Evolutionary conservation across 306 rosid species (phyloP), one percentile per base, ranked within the genome.

Genomic region (Lagenaria siceraria): DNA sequence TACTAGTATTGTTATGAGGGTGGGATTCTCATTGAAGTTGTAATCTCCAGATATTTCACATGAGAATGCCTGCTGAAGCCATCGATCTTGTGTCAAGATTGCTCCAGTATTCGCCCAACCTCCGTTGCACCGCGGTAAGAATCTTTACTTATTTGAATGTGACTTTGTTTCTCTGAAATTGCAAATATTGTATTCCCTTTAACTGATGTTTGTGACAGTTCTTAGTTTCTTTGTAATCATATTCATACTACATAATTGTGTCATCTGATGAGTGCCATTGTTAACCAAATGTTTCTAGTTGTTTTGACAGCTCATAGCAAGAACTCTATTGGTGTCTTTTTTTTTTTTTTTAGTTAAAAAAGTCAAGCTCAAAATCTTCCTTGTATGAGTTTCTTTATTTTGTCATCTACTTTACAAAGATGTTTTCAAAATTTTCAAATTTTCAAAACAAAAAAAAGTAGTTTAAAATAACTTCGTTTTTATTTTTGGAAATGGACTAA

Each of bases 71-170:
- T 38, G 78, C 87, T 6, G 97, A 93, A 76, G 98, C 97, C 9
- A 90, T 91, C 66, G 98, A 93, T 86, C 92, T 93, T 55, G 93
- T 93, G 21, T 93, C 98, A 31, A 91, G 98, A 88, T 84, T 93
- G 73, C 96, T 93, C 59, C 98, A 91, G 68, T 93, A 93, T 77
- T 93, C 98, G 19, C 98, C 98, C 80, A 89, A 87, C 82, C 89
- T 93, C 59, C 97, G 98, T 51, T 93, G 97, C 82, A 89, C 96
- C 3, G 93, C 98, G 24, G 98, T 93, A 90, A 93, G 97, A 78
- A 74, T 48, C 49, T 83, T 59, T 33, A 61, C 9, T 27, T 74
- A 10, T 71, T 78, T 70, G 14, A 62, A 11, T 10, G 31, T 7
- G 25, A 62, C 35, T 24, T 55, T 1, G 52, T 59, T 35, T 33